phyloP scores from a whole-genome alignment of 2,329 filamentous ascomycete species.

The Cercospora sp. region DNA sequence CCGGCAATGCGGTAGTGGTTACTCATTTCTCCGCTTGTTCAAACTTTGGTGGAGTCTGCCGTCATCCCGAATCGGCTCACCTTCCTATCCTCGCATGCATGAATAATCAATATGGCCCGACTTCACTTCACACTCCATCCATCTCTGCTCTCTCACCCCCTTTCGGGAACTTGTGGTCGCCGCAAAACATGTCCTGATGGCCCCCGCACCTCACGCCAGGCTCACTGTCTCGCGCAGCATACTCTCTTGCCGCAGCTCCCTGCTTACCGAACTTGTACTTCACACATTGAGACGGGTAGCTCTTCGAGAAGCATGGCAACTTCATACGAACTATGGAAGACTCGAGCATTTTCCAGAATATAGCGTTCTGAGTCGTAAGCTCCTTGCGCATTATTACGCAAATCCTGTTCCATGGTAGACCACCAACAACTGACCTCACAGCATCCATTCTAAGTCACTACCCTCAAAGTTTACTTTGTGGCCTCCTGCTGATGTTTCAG shows the following conservation, averaged over 20 bases:
- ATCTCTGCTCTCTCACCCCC: background rate
- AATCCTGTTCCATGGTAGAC: background rate
- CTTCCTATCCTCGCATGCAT: background rate
- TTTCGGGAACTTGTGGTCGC: background rate
- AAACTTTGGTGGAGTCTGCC: slow-evolving; percentile 4
- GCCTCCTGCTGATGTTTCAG: background rate
- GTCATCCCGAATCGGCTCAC: background rate
- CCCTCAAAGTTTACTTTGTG: background rate
- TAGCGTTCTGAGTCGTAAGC: background rate
- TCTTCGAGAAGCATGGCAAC: background rate
- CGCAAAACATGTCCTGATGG: background rate
- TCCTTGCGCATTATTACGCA: background rate
- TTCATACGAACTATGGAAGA: background rate
- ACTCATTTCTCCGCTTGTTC: slow-evolving; percentile 9
- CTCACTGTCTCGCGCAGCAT: background rate
- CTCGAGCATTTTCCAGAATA: background rate
- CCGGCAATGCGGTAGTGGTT: slow-evolving; percentile 6
- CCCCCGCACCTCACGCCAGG: background rate
- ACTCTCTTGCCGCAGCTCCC: background rate
- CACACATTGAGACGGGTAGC: background rate
- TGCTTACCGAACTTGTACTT: background rate
- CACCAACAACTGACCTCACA: background rate
- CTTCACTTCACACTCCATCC: background rate
- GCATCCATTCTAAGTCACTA: background rate
- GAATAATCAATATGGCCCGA: background rate